Percentiles rank a stretch among this genome's conserved stretches.
phyloP scores from a whole-genome alignment of 2,329 filamentous ascomycete genomes.

The Gaeumannomyces tritici region DNA sequence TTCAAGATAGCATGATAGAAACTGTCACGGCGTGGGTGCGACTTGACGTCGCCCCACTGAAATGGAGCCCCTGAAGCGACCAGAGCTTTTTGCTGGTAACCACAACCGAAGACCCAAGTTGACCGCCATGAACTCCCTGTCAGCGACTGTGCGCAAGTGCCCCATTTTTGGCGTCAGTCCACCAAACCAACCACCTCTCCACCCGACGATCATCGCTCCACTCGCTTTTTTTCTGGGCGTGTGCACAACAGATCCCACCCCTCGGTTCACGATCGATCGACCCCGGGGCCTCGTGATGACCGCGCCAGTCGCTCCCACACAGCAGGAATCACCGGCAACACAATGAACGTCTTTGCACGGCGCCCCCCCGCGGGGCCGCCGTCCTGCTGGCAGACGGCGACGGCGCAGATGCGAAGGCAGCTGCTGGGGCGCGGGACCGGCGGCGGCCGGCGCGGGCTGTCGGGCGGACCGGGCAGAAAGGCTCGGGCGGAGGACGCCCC shows the following conservation, averaged over 20 bases:
- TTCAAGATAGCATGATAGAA: not conserved
- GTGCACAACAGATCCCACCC: not conserved
- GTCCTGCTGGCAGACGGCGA: not conserved
- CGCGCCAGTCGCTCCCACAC: not conserved
- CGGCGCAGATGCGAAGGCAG: slow-evolving; percentile 1
- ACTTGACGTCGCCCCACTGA: not conserved
- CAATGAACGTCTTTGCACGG: not conserved
- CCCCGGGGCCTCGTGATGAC: not conserved
- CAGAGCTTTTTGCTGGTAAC: not conserved
- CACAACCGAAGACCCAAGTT: not conserved
- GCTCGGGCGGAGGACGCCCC: slow-evolving; percentile 22
- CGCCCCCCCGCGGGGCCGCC: not conserved
- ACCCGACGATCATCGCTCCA: not conserved
- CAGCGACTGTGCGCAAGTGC: too few relatives aligned
- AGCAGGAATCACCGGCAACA: not conserved
- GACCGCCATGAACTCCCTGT: too few relatives aligned
- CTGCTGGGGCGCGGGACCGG: slow-evolving; percentile 8
- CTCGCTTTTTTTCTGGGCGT: not conserved
- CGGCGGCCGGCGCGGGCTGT: slow-evolving; percentile 13
- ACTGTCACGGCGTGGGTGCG: not conserved
- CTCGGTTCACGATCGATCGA: too few relatives aligned
- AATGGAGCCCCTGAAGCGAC: not conserved
- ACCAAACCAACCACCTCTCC: not conserved
- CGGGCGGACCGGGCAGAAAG: slow-evolving; percentile 16
- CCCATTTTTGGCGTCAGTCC: not conserved